Conservation (phyloP, 2,329 filamentous ascomycete species). For the Colletotrichum sp. region DNA sequence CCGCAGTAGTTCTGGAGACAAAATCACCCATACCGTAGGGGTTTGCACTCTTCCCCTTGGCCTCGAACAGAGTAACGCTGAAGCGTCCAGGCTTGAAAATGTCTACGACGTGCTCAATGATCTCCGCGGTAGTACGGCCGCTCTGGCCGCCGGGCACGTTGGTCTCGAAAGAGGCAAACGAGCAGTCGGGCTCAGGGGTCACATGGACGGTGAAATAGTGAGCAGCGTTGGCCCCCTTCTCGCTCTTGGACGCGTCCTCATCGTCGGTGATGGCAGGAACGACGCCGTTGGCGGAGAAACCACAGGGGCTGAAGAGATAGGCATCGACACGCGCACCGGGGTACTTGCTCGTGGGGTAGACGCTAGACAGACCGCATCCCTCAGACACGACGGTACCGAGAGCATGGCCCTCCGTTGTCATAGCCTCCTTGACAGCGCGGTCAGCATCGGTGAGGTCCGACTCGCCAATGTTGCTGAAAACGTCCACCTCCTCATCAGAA, state of each 20-base stretch:
- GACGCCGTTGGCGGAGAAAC: constrained; percentile 96
- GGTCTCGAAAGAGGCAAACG: constrained; percentile 97
- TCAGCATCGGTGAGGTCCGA: constrained; percentile 60
- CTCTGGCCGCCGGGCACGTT: constrained; percentile 91
- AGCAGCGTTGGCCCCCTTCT: constrained; percentile 54
- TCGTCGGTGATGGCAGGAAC: constrained; percentile 76
- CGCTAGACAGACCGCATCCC: constrained; percentile 82
- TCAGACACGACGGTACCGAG: constrained; percentile 93
- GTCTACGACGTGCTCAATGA: constrained; percentile 90
- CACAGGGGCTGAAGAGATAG: constrained; percentile 95
- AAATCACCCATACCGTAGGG: constrained; percentile 45
- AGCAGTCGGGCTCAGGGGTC: constrained; percentile 95
- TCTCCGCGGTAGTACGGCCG: constrained; percentile 85
- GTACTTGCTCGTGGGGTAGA: constrained; percentile 87
- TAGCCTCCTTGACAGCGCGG: constrained; percentile 69
- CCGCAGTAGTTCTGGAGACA: constrained; percentile 37
- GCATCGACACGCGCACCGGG: constrained; percentile 94
- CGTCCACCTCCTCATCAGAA: constrained; percentile 67
- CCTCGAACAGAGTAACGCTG: constrained; percentile 95
- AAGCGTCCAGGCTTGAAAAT: constrained; percentile 99
- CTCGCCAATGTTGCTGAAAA: constrained; percentile 74
- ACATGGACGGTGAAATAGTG: constrained; percentile 99
- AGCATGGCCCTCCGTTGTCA: constrained; percentile 92
- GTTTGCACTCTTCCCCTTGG: constrained; percentile 65
- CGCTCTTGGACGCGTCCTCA: constrained; percentile 34